These are phyloP conservation scores for Bipolaris victoriae DNA, from an alignment of 2,329 filamentous ascomycete genomes.

Conservation along the genomic window DNA sequence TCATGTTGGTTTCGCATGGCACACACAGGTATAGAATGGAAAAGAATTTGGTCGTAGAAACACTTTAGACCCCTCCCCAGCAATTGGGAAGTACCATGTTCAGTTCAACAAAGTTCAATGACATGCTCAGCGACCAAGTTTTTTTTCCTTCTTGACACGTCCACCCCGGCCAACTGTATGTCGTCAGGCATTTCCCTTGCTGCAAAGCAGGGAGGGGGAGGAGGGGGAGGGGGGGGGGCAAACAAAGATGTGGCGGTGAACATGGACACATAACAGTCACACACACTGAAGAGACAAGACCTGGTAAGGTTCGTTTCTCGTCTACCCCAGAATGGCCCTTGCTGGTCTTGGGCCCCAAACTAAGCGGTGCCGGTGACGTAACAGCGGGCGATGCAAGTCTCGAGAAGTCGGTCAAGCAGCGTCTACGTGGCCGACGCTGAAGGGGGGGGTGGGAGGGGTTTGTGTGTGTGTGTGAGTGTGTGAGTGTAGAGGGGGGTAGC, in stretches of 20 bases:
- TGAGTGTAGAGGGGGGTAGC: too few relatives aligned
- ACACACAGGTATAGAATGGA: too few relatives aligned
- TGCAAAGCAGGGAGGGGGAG: not conserved
- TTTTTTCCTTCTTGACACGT: not conserved
- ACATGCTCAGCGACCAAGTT: not conserved
- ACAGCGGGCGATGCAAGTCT: conserved; percentile 15
- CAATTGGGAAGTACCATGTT: too few relatives aligned
- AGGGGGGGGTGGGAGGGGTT: not conserved
- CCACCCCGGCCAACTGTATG: not conserved
- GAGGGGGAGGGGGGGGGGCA: not conserved
- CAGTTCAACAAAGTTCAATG: too few relatives aligned
- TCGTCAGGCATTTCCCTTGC: conserved; percentile 7
- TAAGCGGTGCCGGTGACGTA: conserved; percentile 32
- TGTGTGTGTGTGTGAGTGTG: too few relatives aligned
- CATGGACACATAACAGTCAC: not conserved
- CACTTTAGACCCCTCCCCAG: too few relatives aligned
- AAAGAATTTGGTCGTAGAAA: too few relatives aligned
- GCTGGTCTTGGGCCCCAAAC: not conserved
- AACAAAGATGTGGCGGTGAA: not conserved
- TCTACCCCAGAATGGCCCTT: conserved; percentile 27
- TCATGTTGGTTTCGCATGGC: too few relatives aligned
- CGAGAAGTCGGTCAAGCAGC: conserved; percentile 30
- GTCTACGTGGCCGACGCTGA: conserved; percentile 35
- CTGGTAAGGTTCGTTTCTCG: conserved; percentile 6
- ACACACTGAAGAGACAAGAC: not conserved